phyloP scores from a whole-genome alignment of 1,284 basidiomycete species.

The Leccinum griseonigrum region DNA sequence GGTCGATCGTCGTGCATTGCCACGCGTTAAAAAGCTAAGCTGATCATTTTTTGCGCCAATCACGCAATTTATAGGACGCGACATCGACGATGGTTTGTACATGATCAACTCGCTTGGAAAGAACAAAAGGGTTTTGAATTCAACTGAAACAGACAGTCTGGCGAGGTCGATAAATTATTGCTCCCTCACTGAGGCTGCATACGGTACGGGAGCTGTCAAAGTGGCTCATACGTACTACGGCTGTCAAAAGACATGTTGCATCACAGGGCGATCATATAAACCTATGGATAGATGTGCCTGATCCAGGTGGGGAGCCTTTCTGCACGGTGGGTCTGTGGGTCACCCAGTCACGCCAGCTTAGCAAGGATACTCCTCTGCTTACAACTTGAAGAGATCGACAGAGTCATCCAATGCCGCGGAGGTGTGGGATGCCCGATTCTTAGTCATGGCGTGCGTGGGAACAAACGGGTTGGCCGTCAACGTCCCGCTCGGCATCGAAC shows the following conservation, averaged over 20 bases:
- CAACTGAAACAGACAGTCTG: neutral
- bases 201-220: neutral
- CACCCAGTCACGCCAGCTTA: neutral
- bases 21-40: neutral
- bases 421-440: neutral
- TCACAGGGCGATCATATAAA: neutral
- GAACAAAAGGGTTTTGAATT: neutral
- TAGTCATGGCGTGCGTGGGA: slow-evolving; percentile 7
- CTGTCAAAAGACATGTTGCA: neutral
- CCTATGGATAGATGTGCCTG: neutral
- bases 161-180: neutral
- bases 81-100: neutral
- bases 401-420: slow-evolving; percentile 9
- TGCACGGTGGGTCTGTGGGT: neutral
- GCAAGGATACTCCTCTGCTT: neutral
- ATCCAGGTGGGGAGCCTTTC: neutral
- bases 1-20: neutral
- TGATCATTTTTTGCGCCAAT: neutral
- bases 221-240: neutral
- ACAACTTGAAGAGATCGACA: slow-evolving; percentile 2
- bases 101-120: neutral
- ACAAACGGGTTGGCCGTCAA: neutral
- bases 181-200: neutral
- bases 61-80: neutral
- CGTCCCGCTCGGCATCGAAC: neutral